Percentiles rank a stretch among this genome's conserved stretches.
Evolutionary conservation across 2,329 filamentous ascomycete species (phyloP).

Genomic region (Ophiognomonia clavigignenti-juglandacearum): DNA sequence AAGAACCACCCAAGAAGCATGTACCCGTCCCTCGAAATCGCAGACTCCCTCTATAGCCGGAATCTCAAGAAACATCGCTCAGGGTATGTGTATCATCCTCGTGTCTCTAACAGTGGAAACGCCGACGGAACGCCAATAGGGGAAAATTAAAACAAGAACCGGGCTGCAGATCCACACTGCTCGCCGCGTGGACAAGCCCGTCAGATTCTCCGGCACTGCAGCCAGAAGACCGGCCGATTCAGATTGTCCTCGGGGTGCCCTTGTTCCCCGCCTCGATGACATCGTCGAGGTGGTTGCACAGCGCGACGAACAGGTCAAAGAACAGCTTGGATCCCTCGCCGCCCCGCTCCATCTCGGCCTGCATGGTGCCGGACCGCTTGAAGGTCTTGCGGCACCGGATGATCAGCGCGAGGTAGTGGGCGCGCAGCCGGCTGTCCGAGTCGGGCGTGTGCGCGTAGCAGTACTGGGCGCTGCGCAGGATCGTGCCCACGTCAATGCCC

Average conservation of each 20-base stretch:
- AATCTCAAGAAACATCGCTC: slow-evolving; percentile 9
- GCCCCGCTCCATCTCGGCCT: slow-evolving; percentile 95
- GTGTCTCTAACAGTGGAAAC: slow-evolving; percentile 10
- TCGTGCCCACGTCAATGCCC: slow-evolving; percentile 86
- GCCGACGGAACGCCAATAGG: slow-evolving; percentile 14
- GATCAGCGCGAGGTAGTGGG: slow-evolving; percentile 95
- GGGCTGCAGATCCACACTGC: slow-evolving; percentile 9
- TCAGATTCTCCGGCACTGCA: not conserved
- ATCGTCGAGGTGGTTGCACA: slow-evolving; percentile 98
- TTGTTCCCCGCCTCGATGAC: slow-evolving; percentile 79
- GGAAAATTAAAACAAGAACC: slow-evolving; percentile 7
- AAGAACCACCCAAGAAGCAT: slow-evolving; percentile 6
- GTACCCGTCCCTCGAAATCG: slow-evolving; percentile 7
- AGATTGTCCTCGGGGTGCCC: slow-evolving; percentile 54
- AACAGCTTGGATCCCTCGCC: slow-evolving; percentile 73
- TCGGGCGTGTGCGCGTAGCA: slow-evolving; percentile 94
- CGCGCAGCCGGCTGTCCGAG: slow-evolving; percentile 85
- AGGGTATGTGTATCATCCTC: slow-evolving; percentile 8
- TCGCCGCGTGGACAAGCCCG: slow-evolving; percentile 6
- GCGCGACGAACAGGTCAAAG: slow-evolving; percentile 96
- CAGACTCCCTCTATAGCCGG: slow-evolving; percentile 11
- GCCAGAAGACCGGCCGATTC: slow-evolving; percentile 23
- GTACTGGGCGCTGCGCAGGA: slow-evolving; percentile 88
- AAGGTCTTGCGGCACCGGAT: slow-evolving; percentile 97
- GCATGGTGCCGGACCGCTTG: slow-evolving; percentile 97